Evolutionary conservation across 192 early-diverging fungal species (phyloP).

Genomic region (Jimgerdemannia flammicorona): DNA sequence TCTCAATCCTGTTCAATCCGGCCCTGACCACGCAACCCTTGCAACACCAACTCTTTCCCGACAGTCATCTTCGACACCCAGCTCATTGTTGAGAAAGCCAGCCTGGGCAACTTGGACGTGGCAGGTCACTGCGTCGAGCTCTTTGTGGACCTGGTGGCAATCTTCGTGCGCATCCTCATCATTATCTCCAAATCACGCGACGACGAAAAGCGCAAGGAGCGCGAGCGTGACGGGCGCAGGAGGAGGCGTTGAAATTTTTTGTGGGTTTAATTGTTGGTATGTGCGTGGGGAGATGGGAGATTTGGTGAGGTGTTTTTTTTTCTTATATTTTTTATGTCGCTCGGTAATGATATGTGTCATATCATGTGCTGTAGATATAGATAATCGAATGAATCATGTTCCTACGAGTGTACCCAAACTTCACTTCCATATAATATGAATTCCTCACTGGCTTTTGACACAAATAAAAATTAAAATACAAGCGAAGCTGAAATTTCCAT

Average conservation of each 20-base stretch:
- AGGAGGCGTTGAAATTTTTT: background rate
- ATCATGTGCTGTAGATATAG: too few species aligned
- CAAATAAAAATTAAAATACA: too few species aligned
- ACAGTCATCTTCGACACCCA: slow-evolving; percentile 55
- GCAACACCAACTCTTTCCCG: slow-evolving; percentile 1
- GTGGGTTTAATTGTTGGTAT: background rate
- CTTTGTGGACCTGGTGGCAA: slow-evolving; percentile 44
- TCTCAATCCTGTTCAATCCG: too few species aligned
- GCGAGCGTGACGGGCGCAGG: background rate
- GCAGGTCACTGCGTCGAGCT: slow-evolving; percentile 36
- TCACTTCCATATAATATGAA: too few species aligned
- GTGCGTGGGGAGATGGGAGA: too few species aligned
- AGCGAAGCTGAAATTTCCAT: too few species aligned
- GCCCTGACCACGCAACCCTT: background rate
- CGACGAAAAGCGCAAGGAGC: slow-evolving; percentile 9
- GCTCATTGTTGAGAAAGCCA: slow-evolving; percentile 42
- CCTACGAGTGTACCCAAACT: too few species aligned
- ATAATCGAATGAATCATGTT: too few species aligned
- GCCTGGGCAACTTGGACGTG: slow-evolving; percentile 29
- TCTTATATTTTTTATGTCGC: too few species aligned
- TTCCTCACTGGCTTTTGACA: too few species aligned
- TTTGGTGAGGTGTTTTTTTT: too few species aligned
- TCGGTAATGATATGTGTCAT: too few species aligned
- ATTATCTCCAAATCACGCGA: slow-evolving; percentile 37
- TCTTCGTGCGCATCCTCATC: slow-evolving; percentile 45